Evolutionary conservation across 805 yeast genomes (phyloP), one percentile per base, ranked within the genome.

Genomic region (Teunomyces funiuensis): DNA sequence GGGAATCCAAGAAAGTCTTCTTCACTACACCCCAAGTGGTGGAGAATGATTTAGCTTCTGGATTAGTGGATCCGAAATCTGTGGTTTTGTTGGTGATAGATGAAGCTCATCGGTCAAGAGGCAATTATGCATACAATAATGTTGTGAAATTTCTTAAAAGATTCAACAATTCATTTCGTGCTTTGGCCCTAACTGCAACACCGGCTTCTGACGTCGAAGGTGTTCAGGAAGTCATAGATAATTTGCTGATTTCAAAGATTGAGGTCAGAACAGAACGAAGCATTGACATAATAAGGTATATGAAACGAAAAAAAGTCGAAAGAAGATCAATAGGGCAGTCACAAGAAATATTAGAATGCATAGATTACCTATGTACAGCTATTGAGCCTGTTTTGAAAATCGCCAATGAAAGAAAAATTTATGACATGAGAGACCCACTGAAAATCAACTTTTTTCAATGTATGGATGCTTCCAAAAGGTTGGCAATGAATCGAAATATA

Each of bases 1-100:
- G 97, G 97, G 65, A 68, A 13, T 57, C 71, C 2, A 85, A 83
- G 51, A 69, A 89, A 27, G 88, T 95, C 0, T 87, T 93, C 53
- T 93, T 93, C 57, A 81, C 97, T 1, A 93, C 99, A 0, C 99
- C 99, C 0, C 99, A 93, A 54, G 95, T 90, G 4, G 90, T 93
- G 3, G 96, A 88, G 47, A 89, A 89, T 61, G 99, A 93, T 62
- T 69, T 93, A 46, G 72, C 77, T 30, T 66, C 79, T 28, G 97
- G 97, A 0, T 66, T 78, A 1, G 64, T 91, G 17, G 80, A 88
- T 54, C 96, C 98, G 0, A 83, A 79, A 49, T 74, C 76, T 17
- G 70, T 93, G 10, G 84, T 80, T 0, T 77, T 93, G 40, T 53
- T 95, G 33, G 91, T 93, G 2, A 74, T 93, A 17, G 99, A 93